These are phyloP conservation scores for Melastoma candidum DNA, from an alignment of 441 rosid genomes.

Conservation along the genomic window DNA sequence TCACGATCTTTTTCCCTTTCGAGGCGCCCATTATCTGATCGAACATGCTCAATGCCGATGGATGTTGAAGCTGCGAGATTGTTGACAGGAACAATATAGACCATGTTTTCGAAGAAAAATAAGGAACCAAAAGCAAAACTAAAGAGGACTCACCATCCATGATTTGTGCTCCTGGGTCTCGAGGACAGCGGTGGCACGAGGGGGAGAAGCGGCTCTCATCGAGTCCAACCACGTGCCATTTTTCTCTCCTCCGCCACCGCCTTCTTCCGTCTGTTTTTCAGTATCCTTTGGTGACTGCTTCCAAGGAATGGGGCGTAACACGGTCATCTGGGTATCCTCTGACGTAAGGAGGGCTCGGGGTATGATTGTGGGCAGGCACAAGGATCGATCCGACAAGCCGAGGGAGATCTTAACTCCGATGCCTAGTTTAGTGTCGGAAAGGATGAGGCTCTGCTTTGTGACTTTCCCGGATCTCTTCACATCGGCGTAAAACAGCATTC, in stretches of 20 bases:
- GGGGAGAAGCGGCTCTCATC: slow-evolving; percentile 84
- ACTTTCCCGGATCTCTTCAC: slow-evolving; percentile 9
- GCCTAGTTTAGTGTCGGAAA: slow-evolving; percentile 26
- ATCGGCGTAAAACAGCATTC: not conserved
- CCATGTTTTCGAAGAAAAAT: not conserved
- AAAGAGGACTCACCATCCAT: slow-evolving; percentile 49
- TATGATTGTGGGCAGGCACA: slow-evolving; percentile 12
- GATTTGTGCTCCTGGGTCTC: slow-evolving; percentile 32
- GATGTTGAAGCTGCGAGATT: slow-evolving; percentile 47
- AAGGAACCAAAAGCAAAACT: not conserved
- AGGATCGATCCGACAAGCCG: slow-evolving; percentile 22
- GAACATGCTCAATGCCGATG: slow-evolving; percentile 78
- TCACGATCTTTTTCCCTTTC: slow-evolving; percentile 70
- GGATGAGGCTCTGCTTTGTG: slow-evolving; percentile 44
- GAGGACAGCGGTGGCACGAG: slow-evolving; percentile 51
- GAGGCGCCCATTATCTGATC: slow-evolving; percentile 62
- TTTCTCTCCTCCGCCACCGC: slow-evolving; percentile 21
- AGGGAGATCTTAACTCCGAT: slow-evolving; percentile 25
- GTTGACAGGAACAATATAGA: not conserved
- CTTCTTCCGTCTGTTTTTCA: too few species aligned
- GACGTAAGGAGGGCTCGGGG: too few species aligned
- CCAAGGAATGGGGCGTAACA: slow-evolving; percentile 3
- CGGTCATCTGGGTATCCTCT: too few species aligned
- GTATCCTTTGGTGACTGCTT: slow-evolving; percentile 24
- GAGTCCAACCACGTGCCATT: slow-evolving; percentile 69